Conservation (phyloP, 2,329 filamentous ascomycete genomes). For the Chalaropsis ovoidea region DNA sequence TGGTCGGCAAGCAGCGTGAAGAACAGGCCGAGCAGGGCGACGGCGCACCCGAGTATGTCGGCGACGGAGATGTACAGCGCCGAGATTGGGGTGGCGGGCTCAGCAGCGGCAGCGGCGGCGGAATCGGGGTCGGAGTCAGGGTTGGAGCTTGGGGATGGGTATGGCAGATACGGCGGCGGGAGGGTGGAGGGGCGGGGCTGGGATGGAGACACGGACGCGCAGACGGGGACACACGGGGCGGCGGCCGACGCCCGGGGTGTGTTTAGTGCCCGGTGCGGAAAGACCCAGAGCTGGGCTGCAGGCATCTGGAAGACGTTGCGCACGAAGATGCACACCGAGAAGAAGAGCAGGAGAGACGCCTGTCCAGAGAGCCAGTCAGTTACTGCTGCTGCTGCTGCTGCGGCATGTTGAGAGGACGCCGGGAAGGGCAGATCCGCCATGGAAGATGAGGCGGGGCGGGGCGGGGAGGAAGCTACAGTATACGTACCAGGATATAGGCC, state of each 20-base stretch:
- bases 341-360: conserved; percentile 14
- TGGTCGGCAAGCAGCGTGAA: conserved; percentile 15
- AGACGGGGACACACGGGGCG: neutral
- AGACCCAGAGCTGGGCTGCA: neutral
- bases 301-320: conserved; percentile 2
- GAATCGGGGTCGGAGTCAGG: neutral
- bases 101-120: neutral
- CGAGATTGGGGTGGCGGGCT: neutral
- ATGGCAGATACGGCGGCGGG: neutral
- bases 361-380: neutral
- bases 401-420: neutral
- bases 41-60: conserved; percentile 9
- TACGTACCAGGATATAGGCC: conserved; percentile 18
- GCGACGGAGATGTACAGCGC: conserved; percentile 1
- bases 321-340: conserved; percentile 1
- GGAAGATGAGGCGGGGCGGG: neutral
- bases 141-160: neutral
- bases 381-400: neutral
- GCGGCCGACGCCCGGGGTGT: neutral
- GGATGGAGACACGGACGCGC: neutral
- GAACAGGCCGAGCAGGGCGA: conserved; percentile 12
- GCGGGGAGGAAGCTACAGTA: neutral
- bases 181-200: neutral
- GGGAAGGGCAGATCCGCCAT: neutral
- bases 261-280: neutral